These are phyloP conservation scores for Candida morakotiae DNA, from an alignment of 805 yeast genomes.

Conservation along the genomic window DNA sequence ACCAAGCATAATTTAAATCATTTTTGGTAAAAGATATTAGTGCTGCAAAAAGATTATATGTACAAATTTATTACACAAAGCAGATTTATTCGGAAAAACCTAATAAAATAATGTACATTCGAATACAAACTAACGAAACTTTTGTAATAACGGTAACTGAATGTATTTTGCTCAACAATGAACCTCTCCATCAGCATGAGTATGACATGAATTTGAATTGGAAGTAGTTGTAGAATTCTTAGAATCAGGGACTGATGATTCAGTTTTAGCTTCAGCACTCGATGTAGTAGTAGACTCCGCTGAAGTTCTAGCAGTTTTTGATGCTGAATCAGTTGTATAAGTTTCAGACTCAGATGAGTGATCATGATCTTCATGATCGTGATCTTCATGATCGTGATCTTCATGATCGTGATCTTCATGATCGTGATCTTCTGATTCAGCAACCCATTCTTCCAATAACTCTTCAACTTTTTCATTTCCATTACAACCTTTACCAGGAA, in stretches of 20 bases:
- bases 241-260: not conserved
- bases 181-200: slow-evolving; percentile 14
- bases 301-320: too few relatives aligned
- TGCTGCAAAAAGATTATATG: too few relatives aligned
- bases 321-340: too few relatives aligned
- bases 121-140: too few relatives aligned
- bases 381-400: not conserved
- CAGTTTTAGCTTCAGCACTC: not conserved
- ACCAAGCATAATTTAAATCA: too few relatives aligned
- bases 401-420: not conserved
- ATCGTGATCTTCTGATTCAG: not conserved
- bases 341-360: not conserved
- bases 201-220: slow-evolving; percentile 11
- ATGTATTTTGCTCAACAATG: slow-evolving; percentile 13
- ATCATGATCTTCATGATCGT: not conserved
- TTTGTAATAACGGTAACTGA: too few relatives aligned
- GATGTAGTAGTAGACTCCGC: not conserved
- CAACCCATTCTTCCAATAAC: not conserved
- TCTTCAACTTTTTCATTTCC: slow-evolving; percentile 8
- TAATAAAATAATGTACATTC: too few relatives aligned
- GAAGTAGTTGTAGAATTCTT: not conserved
- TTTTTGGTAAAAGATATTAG: too few relatives aligned
- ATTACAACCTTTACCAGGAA: slow-evolving; percentile 17
- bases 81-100: too few relatives aligned
- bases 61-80: too few relatives aligned